These are phyloP conservation scores for Moniliella sp. DNA, from an alignment of 1,284 basidiomycete genomes.

Conservation along the genomic window DNA sequence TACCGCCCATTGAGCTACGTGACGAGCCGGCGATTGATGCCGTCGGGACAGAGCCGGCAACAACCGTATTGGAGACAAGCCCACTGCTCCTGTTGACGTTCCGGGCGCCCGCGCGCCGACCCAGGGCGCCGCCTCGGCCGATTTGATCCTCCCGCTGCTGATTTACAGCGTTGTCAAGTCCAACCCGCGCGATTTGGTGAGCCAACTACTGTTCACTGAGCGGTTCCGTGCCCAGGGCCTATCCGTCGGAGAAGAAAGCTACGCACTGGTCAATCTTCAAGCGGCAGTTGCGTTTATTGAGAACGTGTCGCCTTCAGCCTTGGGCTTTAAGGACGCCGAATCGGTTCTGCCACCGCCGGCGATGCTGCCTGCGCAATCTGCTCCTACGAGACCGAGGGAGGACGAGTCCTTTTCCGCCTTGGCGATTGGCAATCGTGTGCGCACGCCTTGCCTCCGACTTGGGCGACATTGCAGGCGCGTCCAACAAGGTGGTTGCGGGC, in stretches of 20 bases:
- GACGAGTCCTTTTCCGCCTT: too few species aligned
- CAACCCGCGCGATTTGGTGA: conserved; percentile 60
- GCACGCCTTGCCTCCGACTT: conserved; percentile 41
- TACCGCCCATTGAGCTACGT: too few species aligned
- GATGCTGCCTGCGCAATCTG: too few species aligned
- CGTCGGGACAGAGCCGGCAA: too few species aligned
- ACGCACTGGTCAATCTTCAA: conserved; percentile 75
- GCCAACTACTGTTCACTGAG: conserved; percentile 60
- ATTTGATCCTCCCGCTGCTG: conserved; percentile 63
- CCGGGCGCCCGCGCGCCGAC: too few species aligned
- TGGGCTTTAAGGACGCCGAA: conserved; percentile 46
- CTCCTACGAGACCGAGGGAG: too few species aligned
- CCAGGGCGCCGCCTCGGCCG: conserved; percentile 34
- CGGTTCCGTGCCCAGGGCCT: conserved; percentile 53
- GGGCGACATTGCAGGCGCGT: conserved; percentile 52
- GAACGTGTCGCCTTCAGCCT: conserved; percentile 60
- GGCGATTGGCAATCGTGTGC: conserved; percentile 30
- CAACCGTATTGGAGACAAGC: too few species aligned
- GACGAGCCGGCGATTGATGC: too few species aligned
- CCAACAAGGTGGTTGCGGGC: conserved; percentile 52
- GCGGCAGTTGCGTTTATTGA: conserved; percentile 82
- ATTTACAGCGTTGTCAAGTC: conserved; percentile 74
- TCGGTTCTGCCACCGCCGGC: not conserved
- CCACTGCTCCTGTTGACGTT: too few species aligned
- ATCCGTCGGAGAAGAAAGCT: conserved; percentile 60